Percentiles rank a stretch among this genome's conserved stretches.
These are phyloP conservation scores for Filobasidium wieringae DNA, from an alignment of 768 basidiomycete species.

Conservation along the genomic window DNA sequence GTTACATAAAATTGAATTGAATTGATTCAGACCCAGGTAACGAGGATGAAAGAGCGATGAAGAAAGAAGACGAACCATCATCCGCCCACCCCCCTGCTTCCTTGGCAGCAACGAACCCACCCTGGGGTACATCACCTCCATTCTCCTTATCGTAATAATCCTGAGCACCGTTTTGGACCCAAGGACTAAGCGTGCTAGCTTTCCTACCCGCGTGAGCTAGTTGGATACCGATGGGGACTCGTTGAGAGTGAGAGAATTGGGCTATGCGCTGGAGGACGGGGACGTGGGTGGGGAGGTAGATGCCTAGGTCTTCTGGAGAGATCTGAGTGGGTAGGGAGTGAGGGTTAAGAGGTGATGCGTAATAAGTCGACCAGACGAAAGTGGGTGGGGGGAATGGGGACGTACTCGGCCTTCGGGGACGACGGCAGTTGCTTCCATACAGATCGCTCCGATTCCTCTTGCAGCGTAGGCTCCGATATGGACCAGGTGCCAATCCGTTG, in stretches of 20 bases:
- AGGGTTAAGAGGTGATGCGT: not conserved
- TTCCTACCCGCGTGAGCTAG: slow-evolving; percentile 74
- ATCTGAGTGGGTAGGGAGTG: slow-evolving; percentile 52
- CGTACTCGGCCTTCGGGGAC: slow-evolving; percentile 49
- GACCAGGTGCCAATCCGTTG: slow-evolving; percentile 72
- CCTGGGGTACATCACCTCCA: slow-evolving; percentile 21
- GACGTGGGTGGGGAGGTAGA: slow-evolving; percentile 70
- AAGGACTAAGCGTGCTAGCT: slow-evolving; percentile 58
- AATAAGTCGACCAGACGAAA: not conserved
- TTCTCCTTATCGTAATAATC: not conserved
- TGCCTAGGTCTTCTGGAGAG: slow-evolving; percentile 60
- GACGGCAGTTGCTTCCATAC: slow-evolving; percentile 63
- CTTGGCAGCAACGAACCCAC: slow-evolving; percentile 40
- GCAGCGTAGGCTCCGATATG: slow-evolving; percentile 62
- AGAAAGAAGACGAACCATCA: slow-evolving; percentile 44
- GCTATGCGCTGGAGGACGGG: slow-evolving; percentile 58
- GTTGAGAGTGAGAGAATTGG: slow-evolving; percentile 60
- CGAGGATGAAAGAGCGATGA: not conserved
- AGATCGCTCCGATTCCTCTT: slow-evolving; percentile 58
- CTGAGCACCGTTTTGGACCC: slow-evolving; percentile 43
- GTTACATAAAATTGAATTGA: not conserved
- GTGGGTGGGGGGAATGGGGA: not conserved
- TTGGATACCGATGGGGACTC: slow-evolving; percentile 63
- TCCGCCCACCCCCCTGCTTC: slow-evolving; percentile 63
- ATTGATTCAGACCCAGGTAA: not conserved